Conservation (phyloP, 805 yeast genomes). For the Saturnispora bothae region DNA sequence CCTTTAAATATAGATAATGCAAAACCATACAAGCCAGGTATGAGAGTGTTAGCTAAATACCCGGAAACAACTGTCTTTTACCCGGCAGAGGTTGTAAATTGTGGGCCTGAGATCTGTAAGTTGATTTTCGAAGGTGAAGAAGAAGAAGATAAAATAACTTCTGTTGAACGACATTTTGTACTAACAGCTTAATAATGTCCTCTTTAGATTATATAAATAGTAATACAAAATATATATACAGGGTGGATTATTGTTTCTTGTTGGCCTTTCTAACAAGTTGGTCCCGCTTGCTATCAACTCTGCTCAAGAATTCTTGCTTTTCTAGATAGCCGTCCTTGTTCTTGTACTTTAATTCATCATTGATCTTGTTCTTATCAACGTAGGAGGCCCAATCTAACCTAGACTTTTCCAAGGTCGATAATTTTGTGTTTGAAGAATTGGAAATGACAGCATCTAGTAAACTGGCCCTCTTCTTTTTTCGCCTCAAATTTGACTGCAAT, state of each 20-base stretch:
- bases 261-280: slow-evolving; percentile 35
- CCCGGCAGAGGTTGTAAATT: slow-evolving; percentile 84
- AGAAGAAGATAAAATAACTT: slow-evolving; percentile 91
- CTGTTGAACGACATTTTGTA: slow-evolving; percentile 76
- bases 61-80: slow-evolving; percentile 98
- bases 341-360: slow-evolving; percentile 68
- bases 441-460: slow-evolving; percentile 66
- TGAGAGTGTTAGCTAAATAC: slow-evolving; percentile 82
- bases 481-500: slow-evolving; percentile 4
- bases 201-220: too few species aligned
- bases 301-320: slow-evolving; percentile 76
- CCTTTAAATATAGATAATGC: slow-evolving; percentile 29
- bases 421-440: slow-evolving; percentile 59
- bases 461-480: slow-evolving; percentile 61
- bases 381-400: slow-evolving; percentile 91
- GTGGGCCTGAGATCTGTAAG: slow-evolving; percentile 66
- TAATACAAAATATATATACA: too few species aligned
- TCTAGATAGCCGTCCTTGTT: slow-evolving; percentile 89
- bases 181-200: slow-evolving; percentile 34
- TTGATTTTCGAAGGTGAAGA: slow-evolving; percentile 93
- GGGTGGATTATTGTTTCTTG: slow-evolving; percentile 1
- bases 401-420: slow-evolving; percentile 88
- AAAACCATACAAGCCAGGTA: slow-evolving; percentile 56
- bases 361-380: slow-evolving; percentile 77
- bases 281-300: slow-evolving; percentile 57